A percentile compares a stretch with the other conserved stretches of the same genome.
Evolutionary conservation across 352 stramenopile species (phyloP).

Genomic region (Phytophthora sp.): DNA sequence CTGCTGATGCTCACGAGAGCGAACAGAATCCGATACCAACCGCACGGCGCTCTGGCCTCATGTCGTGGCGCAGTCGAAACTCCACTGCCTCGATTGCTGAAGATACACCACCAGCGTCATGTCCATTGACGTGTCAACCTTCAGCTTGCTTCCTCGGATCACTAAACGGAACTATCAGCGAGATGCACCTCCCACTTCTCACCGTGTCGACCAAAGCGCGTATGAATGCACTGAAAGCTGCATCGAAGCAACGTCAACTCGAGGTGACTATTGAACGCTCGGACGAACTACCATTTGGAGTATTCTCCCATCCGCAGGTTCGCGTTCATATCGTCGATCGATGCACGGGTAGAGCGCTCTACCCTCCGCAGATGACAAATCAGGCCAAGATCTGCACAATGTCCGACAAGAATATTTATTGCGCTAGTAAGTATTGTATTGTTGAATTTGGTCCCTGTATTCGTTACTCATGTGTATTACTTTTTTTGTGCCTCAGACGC

Average conservation of each 20-base stretch:
- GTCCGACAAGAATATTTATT: constrained; percentile 12
- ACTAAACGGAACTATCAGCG: constrained; percentile 34
- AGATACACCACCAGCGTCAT: constrained; percentile 18
- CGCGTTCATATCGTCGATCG: constrained; percentile 55
- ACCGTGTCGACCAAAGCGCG: constrained; percentile 28
- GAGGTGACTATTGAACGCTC: constrained; percentile 48
- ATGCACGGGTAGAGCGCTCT: constrained; percentile 54
- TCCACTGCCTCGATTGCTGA: constrained; percentile 27
- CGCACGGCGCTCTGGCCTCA: constrained; percentile 22
- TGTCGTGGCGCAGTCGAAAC: constrained; percentile 32
- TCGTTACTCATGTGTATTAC: background rate
- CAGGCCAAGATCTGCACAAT: constrained; percentile 22
- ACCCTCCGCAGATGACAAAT: constrained; percentile 33
- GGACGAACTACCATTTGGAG: constrained; percentile 61
- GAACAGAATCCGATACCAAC: constrained; percentile 13
- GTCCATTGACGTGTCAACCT: constrained; percentile 28
- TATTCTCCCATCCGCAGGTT: constrained; percentile 49
- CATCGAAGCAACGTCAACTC: constrained; percentile 31
- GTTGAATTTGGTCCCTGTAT: background rate
- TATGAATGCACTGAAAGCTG: constrained; percentile 27
- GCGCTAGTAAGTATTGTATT: constrained; percentile 28
- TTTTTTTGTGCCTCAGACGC: constrained; percentile 33
- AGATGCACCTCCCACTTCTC: constrained; percentile 33
- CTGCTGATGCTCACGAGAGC: constrained; percentile 1
- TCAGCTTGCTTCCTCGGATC: constrained; percentile 36